A percentile compares a stretch with the other conserved stretches of the same genome.
Evolutionary conservation across 163 green algal species (phyloP).

Genomic region (Picocystis sp.): DNA sequence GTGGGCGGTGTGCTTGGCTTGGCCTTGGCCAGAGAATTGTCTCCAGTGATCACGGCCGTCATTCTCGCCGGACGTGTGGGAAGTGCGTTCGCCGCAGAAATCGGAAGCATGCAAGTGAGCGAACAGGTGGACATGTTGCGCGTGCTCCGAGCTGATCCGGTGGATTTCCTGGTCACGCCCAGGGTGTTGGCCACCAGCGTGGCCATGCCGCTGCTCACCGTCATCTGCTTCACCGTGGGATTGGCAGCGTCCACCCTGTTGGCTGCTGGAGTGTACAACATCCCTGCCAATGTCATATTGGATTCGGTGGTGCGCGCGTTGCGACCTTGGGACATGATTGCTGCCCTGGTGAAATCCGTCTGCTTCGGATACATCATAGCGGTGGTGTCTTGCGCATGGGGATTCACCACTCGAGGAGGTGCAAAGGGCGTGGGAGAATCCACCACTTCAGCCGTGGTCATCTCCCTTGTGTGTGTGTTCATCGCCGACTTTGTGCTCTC

Average conservation of each 20-base stretch:
- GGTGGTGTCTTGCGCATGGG: conserved; percentile 85
- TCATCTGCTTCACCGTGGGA: conserved; percentile 91
- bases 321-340: conserved; percentile 67
- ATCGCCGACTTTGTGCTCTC: conserved; percentile 76
- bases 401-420: conserved; percentile 93
- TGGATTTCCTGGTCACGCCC: conserved; percentile 94
- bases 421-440: conserved; percentile 96
- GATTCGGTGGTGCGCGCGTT: conserved; percentile 65
- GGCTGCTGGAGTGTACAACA: conserved; percentile 80
- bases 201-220: conserved; percentile 75
- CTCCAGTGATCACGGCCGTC: conserved; percentile 91
- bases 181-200: conserved; percentile 86
- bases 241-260: conserved; percentile 76
- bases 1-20: conserved; percentile 91
- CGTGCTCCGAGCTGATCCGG: conserved; percentile 71
- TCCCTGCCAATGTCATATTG: conserved; percentile 86
- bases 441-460: conserved; percentile 91
- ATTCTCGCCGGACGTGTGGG: conserved; percentile 75
- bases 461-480: conserved; percentile 85
- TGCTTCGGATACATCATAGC: conserved; percentile 90
- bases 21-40: conserved; percentile 85
- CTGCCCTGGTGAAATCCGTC: conserved; percentile 4
- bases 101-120: conserved; percentile 55
- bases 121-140: conserved; percentile 94
- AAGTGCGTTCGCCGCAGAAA: conserved; percentile 87